Base-by-base conservation (phyloP, 2,329 filamentous ascomycete genomes). In the Raffaelea deltoideospora region DNA sequence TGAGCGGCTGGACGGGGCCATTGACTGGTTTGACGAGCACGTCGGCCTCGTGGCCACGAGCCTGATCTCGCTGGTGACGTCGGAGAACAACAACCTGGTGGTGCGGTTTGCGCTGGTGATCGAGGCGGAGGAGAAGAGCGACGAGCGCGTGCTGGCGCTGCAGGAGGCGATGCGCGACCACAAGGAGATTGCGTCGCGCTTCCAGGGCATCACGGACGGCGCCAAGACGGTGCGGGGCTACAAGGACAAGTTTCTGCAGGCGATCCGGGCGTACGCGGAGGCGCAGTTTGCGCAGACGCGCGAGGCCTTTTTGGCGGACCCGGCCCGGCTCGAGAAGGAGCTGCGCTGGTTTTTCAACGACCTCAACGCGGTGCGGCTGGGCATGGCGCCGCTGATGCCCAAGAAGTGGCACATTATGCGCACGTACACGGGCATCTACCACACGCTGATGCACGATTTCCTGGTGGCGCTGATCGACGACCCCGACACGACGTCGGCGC, bases 291-390 rank as follows among this genome's bases (percentile, higher is more conserved):
- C 76, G 11, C 66, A 74, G 41, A 71, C 76, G 29, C 73, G 76
- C 40, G 72, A 80, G 37, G 71, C 76, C 33, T 96, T 98, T 55
- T 60, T 88, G 37, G 80, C 79, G 27, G 85, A 96, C 51, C 83
- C 90, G 0, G 71, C 78, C 34, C 76, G 73, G 49, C 66, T 98
- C 33, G 83, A 92, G 45, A 94, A 94, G 63, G 76, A 73, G 45
- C 74, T 94, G 59, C 82, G 82, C 51, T 98, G 90, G 90, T 98
- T 77, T 59, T 98, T 96, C 63, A 95, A 96, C 60, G 88, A 98
- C 55, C 70, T 98, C 27, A 93, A 92, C 56, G 86, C 85, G 4
- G 88, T 95, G 52, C 86, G 88, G 57, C 70, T 92, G 43, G 88
- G 90, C 51, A 93, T 98, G 83, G 74, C 81, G 41, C 73, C 75